Conservation (phyloP, 768 basidiomycete species). For the Xerocomellus intermedius region DNA sequence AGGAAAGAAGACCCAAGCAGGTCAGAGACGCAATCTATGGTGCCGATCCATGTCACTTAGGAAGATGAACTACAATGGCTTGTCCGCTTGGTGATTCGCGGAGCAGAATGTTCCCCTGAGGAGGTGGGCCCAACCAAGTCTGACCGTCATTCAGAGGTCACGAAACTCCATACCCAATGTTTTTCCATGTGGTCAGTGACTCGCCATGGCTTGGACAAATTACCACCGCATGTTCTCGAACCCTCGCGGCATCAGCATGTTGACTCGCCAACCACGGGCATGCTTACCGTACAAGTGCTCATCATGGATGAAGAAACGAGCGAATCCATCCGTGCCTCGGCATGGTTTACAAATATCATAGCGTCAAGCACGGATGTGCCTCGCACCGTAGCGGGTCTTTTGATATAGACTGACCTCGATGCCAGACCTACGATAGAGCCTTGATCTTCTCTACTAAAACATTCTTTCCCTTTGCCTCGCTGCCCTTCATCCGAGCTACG, state of each 20-base stretch:
- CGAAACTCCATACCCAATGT: too few relatives aligned
- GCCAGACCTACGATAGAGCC: slow-evolving; percentile 27
- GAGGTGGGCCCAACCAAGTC: background rate
- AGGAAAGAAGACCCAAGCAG: too few relatives aligned
- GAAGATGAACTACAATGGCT: background rate
- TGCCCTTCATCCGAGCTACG: slow-evolving; percentile 45
- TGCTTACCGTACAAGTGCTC: background rate
- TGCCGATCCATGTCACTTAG: too few relatives aligned
- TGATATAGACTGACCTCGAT: background rate
- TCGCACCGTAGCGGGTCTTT: slow-evolving; percentile 4
- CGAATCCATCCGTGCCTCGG: background rate
- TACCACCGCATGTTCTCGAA: background rate
- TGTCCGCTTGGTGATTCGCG: background rate
- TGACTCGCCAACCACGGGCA: background rate
- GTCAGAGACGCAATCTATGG: too few relatives aligned
- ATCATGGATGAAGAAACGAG: background rate
- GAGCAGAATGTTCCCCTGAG: background rate
- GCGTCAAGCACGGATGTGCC: background rate
- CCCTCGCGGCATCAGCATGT: background rate
- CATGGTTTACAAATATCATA: background rate
- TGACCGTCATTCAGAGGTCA: background rate
- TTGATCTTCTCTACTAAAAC: slow-evolving; percentile 62
- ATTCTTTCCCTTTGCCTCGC: slow-evolving; percentile 66
- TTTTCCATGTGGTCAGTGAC: background rate
- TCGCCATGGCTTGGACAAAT: background rate